These are phyloP conservation scores for Setaria viridis DNA, from an alignment of 202 grass and related monocot species.

Conservation along the genomic window DNA sequence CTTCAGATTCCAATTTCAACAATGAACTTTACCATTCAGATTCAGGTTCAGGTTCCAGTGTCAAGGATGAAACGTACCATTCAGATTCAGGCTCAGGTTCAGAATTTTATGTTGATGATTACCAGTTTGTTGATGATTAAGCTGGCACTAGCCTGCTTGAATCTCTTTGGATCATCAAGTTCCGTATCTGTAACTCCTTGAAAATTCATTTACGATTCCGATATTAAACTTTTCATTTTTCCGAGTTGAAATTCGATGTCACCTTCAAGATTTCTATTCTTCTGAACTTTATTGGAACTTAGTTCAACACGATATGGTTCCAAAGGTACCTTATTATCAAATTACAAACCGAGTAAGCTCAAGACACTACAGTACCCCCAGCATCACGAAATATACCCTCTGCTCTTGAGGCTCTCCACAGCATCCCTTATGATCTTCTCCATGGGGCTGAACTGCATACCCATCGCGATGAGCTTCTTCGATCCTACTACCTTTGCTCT, in stretches of 20 bases:
- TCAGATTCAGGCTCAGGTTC: background rate
- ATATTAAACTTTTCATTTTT: no score
- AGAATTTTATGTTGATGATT: no score
- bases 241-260: background rate
- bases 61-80: background rate
- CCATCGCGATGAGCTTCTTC: conserved; percentile 82
- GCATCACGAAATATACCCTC: conserved; percentile 51
- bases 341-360: no score
- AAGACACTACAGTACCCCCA: background rate
- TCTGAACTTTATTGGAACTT: background rate
- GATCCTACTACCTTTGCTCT: conserved; percentile 53
- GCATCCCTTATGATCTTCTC: conserved; percentile 83
- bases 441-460: conserved; percentile 65
- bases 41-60: no score
- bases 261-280: background rate
- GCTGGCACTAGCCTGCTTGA: no score
- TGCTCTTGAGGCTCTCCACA: conserved; percentile 21
- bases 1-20: background rate
- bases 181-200: background rate
- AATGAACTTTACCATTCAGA: background rate
- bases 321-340: background rate
- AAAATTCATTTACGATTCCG: no score
- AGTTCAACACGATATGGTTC: background rate
- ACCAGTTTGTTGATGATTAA: no score
- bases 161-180: background rate